Base-by-base conservation (phyloP, 2,329 filamentous ascomycete genomes). In the Trichoderma gracile region DNA sequence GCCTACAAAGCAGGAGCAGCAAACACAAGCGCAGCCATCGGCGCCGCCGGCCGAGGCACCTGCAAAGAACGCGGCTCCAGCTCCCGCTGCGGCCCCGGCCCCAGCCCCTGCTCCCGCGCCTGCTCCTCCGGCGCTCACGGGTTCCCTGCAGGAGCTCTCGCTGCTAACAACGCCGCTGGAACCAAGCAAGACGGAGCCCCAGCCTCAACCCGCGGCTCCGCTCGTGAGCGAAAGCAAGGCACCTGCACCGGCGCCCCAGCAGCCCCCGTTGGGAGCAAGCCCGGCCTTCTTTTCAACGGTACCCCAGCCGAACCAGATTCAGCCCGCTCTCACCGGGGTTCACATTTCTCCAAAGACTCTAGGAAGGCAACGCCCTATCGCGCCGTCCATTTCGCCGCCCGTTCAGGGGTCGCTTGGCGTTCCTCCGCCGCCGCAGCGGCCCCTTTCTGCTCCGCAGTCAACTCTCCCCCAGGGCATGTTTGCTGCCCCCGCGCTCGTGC, bases 361-460 rank as follows among this genome's bases (percentile, higher is more conserved):
- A 21, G 67, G 81, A 60, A 80, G 92, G 69, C 89, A 92, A 74
- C 82, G 92, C 67, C 93, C 92, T 50, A 80, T 86, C 8, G 25
- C 59, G 43, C 90, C 92, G 54, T 87, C 89, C 66, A 80, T 79
- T 50, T 79, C 83, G 67, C 84, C 86, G 65, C 64, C 64, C 7
- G 82, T 81, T 49, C 81, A 86, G 69, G 79, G 85, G 45, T 86
- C 86, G 19, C 81, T 62, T 21, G 27, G 96, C 43, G 85, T 93
- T 67, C 92, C 93, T 8, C 92, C 91, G 19, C 92, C 91, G 19
- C 92, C 93, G 12, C 85, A 88, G 59, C 85, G 95, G 66, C 90
- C 95, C 8, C 83, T 95, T 14, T 97, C 94, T 46, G 94, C 95
- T 45, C 94, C 95, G 27, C 90, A 92, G 74, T 90, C 92, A 27